Base-by-base conservation (phyloP, 23 red algal genomes). In the Gracilaria gracilis region DNA sequence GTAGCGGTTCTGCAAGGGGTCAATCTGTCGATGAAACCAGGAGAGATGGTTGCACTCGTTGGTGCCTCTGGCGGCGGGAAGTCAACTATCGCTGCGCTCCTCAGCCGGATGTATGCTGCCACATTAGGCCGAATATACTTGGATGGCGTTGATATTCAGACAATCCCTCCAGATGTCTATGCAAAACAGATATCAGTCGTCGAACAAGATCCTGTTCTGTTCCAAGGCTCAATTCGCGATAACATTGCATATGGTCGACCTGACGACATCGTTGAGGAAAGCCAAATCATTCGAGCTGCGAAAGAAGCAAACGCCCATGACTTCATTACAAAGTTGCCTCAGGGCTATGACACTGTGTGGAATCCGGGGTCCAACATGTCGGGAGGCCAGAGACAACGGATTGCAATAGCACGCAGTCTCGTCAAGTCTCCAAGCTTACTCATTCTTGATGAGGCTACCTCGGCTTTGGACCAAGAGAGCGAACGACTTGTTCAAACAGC, bases 371-470 rank as follows among this genome's bases (percentile, higher is more conserved):
- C 82, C 29, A 67, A 88, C 46, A 74, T 98, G 40, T 98, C 95
- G 31, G 95, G 95, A 50, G 95, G 95, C 35, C 89, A 93, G 57
- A 65, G 88, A 31, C 95, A 98, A 36, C 83, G 95, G 33, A 93
- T 98, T 46, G 95, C 95, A 21, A 98, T 98, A 57, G 89, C 95
- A 36, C 70, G 95, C 15, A 93, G 90, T 24, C 75, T 98, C 0
- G 71, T 93, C 20, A 83, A 91, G 36, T 92, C 92, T 40, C 95
- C 95, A 1, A 35, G 78, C 29, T 29, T 98, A n/a, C 76, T 98
- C 29, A 74, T 98, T 38, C 86, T 98, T 35, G 95, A 98, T 57
- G 95, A 98, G 62, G 93, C 93, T 19, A 98, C 97, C 8, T 91
- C 87, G 32, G 97, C 97, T 4, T 87, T 98, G 25, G 97, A 98